Percentiles rank a stretch among this genome's conserved stretches.
Evolutionary conservation across 2,329 filamentous ascomycete species (phyloP).

Genomic region (Fusarium liriodendri): DNA sequence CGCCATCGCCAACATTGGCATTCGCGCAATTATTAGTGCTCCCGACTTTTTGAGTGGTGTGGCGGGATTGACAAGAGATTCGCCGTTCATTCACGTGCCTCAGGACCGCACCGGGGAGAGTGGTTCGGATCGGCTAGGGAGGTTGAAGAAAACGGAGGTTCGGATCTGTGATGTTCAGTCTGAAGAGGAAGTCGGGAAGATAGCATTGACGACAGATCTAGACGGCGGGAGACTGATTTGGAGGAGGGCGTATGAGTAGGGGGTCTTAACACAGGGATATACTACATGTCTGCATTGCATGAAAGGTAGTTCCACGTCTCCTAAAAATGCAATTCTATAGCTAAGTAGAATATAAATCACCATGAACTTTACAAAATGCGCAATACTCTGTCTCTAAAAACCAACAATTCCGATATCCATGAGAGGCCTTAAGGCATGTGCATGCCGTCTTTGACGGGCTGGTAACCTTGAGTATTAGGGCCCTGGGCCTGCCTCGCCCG

Average conservation of each 20-base stretch:
- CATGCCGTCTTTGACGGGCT: neutral
- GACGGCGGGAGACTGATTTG: neutral
- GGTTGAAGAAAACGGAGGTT: neutral
- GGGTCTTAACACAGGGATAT: neutral
- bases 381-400: rapidly evolving
- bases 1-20: neutral
- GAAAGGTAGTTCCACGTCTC: neutral
- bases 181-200: neutral
- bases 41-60: slow-evolving; percentile 13
- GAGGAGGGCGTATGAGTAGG: neutral
- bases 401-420: neutral
- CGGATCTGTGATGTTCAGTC: slow-evolving; percentile 7
- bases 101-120: slow-evolving; percentile 2
- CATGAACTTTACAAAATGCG: neutral
- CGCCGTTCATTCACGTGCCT: neutral
- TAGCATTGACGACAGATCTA: slow-evolving; percentile 3
- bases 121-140: neutral
- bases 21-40: slow-evolving; percentile 2
- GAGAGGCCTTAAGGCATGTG: neutral
- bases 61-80: slow-evolving; percentile 12
- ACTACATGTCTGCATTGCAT: neutral
- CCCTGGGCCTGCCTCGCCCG: neutral
- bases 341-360: neutral
- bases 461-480: neutral
- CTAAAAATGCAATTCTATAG: neutral